phyloP scores from a whole-genome alignment of 345 rosid species.

The Acer yangbiense region DNA sequence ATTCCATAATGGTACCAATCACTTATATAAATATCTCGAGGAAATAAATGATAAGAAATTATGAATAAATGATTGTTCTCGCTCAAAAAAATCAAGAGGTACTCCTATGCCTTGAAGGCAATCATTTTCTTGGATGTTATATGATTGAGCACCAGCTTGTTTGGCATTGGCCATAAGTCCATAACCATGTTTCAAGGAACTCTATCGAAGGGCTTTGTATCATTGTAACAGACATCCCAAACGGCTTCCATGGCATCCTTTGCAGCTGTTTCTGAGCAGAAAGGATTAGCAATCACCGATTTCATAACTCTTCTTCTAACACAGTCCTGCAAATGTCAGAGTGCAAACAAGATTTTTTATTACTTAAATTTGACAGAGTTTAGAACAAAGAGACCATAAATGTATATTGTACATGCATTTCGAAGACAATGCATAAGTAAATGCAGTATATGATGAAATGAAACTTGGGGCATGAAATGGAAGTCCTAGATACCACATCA shows the following conservation, averaged over 20 bases:
- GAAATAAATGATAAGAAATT: not conserved
- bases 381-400: not conserved
- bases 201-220: constrained; percentile 89
- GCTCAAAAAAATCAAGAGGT: not conserved
- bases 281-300: constrained; percentile 65
- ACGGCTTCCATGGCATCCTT: constrained; percentile 89
- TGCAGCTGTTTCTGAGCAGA: constrained; percentile 79
- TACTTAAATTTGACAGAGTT: constrained; percentile 5
- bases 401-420: not conserved
- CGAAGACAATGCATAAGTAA: not conserved
- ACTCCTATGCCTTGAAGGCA: not conserved
- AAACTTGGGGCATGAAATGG: not conserved
- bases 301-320: constrained; percentile 84
- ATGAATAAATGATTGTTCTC: constrained; percentile 6
- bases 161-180: not conserved
- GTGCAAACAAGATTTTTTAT: not conserved
- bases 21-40: not conserved
- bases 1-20: not conserved
- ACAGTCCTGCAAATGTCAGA: constrained; percentile 64
- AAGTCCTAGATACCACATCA: not conserved
- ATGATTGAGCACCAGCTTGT: not conserved
- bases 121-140: not conserved
- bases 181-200: constrained; percentile 61
- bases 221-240: constrained; percentile 96
- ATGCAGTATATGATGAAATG: too few species aligned